Evolutionary conservation across 1,139 yeast genomes (phyloP).

Genomic region (Magnusiomyces sp.): DNA sequence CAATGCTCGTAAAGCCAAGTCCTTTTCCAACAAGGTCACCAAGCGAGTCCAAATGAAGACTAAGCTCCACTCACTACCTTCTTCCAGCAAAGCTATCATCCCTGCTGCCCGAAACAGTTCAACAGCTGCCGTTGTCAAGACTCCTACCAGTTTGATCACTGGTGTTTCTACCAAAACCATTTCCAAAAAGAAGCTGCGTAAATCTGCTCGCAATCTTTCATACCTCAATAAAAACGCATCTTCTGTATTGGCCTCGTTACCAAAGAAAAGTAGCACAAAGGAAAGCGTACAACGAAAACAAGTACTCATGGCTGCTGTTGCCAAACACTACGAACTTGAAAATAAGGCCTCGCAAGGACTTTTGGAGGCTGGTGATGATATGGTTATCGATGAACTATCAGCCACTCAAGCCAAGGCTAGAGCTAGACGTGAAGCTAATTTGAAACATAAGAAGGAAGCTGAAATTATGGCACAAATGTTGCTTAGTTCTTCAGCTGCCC

Average conservation of each 20-base stretch:
- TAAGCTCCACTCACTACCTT: not conserved
- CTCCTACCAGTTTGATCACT: slow-evolving; percentile 1
- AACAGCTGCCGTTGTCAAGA: slow-evolving; percentile 3
- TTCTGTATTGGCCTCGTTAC: not conserved
- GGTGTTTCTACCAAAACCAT: slow-evolving; percentile 3
- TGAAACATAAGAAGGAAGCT: slow-evolving; percentile 22
- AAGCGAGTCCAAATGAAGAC: not conserved
- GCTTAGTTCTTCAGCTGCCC: slow-evolving; percentile 47
- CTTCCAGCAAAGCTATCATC: not conserved
- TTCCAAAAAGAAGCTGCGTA: slow-evolving; percentile 3
- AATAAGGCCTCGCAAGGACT: slow-evolving; percentile 20
- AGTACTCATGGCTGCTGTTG: slow-evolving; percentile 1
- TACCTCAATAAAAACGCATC: not conserved
- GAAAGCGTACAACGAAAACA: not conserved
- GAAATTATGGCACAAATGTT: slow-evolving; percentile 18
- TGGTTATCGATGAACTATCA: slow-evolving; percentile 15
- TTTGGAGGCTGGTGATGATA: slow-evolving; percentile 40
- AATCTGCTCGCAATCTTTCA: slow-evolving; percentile 1
- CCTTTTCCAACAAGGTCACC: slow-evolving; percentile 2
- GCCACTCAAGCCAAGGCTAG: slow-evolving; percentile 27
- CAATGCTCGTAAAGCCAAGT: slow-evolving; percentile 7
- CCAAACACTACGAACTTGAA: not conserved
- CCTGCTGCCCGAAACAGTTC: slow-evolving; percentile 1
- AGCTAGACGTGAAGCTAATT: slow-evolving; percentile 19
- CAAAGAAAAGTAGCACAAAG: not conserved